Percentiles rank a stretch among this genome's conserved stretches.
phyloP scores from a whole-genome alignment of 2,329 filamentous ascomycete genomes.

The Paracorniculantispora psalliotae region DNA sequence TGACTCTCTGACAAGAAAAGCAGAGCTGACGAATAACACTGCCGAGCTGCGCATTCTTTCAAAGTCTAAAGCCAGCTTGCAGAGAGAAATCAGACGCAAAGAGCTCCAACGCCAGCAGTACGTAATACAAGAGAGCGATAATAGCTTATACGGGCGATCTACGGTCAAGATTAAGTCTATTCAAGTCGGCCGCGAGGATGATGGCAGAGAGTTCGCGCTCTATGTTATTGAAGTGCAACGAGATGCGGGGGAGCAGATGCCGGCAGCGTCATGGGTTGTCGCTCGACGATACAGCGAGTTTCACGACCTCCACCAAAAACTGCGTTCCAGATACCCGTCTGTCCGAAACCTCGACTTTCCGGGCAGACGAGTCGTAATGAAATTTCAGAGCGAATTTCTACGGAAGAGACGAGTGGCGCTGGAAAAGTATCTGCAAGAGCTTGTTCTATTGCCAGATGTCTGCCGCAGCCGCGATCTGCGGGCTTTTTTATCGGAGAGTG shows the following conservation, averaged over 20 bases:
- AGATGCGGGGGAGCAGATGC: constrained; percentile 90
- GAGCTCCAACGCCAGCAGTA: constrained; percentile 96
- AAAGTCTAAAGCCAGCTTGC: constrained; percentile 90
- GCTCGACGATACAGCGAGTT: constrained; percentile 96
- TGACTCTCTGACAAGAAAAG: constrained; percentile 86
- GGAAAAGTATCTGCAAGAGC: constrained; percentile 76
- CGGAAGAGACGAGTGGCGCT: constrained; percentile 80
- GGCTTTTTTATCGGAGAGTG: constrained; percentile 86
- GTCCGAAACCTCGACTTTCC: constrained; percentile 91
- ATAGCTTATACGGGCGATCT: constrained; percentile 89
- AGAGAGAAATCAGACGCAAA: constrained; percentile 87
- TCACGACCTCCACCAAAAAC: constrained; percentile 85
- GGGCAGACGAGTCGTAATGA: constrained; percentile 87
- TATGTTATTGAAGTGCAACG: constrained; percentile 91
- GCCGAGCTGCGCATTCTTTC: constrained; percentile 86
- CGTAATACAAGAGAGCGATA: constrained; percentile 95
- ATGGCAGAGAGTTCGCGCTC: constrained; percentile 87
- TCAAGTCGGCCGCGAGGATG: constrained; percentile 85
- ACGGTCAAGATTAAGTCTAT: constrained; percentile 87
- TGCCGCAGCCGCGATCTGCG: constrained; percentile 90
- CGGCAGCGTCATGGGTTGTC: constrained; percentile 89
- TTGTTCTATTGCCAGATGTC: constrained; percentile 84
- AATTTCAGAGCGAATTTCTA: constrained; percentile 91
- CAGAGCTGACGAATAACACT: constrained; percentile 94
- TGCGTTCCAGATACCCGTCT: constrained; percentile 79